Conservation (phyloP, 805 yeast genomes). For the Pichia scutulata region DNA sequence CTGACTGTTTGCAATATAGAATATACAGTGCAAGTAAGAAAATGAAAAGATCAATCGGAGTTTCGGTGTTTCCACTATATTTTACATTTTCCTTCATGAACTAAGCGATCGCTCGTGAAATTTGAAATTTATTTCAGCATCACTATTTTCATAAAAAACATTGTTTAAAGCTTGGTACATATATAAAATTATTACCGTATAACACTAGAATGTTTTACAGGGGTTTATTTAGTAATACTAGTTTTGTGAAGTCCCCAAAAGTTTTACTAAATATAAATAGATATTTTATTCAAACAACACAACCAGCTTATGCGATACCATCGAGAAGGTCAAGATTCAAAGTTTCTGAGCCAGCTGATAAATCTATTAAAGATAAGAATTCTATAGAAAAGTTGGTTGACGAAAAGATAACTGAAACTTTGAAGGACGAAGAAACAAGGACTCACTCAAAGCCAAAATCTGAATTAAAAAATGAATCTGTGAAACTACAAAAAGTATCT, state of each 20-base stretch:
- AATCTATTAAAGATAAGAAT: background rate
- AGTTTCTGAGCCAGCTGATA: background rate
- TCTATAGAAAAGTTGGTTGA: background rate
- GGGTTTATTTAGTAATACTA: background rate
- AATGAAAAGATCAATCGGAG: no score
- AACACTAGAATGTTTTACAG: background rate
- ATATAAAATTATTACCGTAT: background rate
- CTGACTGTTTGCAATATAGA: no score
- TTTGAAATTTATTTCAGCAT: no score
- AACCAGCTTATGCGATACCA: conserved; percentile 1
- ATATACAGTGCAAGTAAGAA: no score
- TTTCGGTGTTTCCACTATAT: no score
- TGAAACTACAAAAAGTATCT: background rate
- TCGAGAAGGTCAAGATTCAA: conserved; percentile 13
- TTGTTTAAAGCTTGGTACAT: no score
- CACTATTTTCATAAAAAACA: no score
- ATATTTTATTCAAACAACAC: background rate
- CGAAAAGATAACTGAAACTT: background rate
- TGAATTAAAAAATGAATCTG: background rate
- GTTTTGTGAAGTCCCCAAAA: background rate
- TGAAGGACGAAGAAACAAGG: background rate
- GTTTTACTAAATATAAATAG: background rate
- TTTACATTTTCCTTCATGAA: no score
- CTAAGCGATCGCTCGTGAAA: no score
- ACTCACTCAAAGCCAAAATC: background rate